Conservation (phyloP, 2,329 filamentous ascomycete species). For the Aspergillus luchuensis region DNA sequence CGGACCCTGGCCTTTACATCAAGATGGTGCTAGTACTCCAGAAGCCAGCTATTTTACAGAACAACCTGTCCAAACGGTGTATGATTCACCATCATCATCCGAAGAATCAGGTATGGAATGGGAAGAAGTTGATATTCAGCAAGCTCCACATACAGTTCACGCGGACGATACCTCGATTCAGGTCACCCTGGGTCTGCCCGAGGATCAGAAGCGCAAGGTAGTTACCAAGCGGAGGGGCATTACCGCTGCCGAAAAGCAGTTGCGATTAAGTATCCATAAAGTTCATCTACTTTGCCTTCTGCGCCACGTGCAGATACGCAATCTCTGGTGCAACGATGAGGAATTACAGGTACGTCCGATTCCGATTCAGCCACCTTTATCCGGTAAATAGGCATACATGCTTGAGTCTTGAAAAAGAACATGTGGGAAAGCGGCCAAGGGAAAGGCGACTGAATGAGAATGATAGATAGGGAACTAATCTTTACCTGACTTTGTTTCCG, state of each 20-base stretch:
- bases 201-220: conserved; percentile 27
- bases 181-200: conserved; percentile 41
- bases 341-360: conserved; percentile 59
- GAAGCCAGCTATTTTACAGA: conserved; percentile 13
- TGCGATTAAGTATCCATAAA: conserved; percentile 79
- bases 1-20: conserved; percentile 4
- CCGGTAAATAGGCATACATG: background rate
- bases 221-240: conserved; percentile 53
- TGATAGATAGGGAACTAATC: background rate
- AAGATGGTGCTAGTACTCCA: conserved; percentile 15
- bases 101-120: conserved; percentile 66
- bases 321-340: conserved; percentile 83
- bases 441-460: background rate
- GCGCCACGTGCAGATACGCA: conserved; percentile 73
- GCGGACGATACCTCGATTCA: conserved; percentile 33
- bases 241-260: conserved; percentile 59
- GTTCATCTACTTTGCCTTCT: conserved; percentile 81
- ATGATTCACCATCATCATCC: conserved; percentile 50
- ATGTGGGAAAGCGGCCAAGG: too few species aligned
- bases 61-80: conserved; percentile 34
- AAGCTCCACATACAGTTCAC: conserved; percentile 27
- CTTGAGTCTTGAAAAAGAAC: too few species aligned
- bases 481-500: background rate
- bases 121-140: conserved; percentile 60
- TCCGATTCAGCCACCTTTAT: background rate